These are phyloP conservation scores for Cystobasidiopsis lactophilus DNA, from an alignment of 768 basidiomycete genomes.

Conservation along the genomic window DNA sequence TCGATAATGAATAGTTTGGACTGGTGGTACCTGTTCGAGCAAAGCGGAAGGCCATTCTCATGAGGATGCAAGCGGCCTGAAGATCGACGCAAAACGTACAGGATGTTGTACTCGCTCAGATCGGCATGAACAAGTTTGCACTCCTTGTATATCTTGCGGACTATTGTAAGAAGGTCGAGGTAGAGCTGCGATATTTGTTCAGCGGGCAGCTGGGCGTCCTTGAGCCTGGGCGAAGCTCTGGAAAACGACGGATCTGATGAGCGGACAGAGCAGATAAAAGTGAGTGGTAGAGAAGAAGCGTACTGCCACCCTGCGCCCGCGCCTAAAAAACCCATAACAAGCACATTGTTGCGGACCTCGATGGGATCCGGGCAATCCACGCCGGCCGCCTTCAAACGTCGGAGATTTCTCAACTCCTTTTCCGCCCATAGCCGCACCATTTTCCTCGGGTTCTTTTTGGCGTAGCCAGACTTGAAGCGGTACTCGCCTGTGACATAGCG, in stretches of 20 bases:
- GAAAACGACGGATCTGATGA: no score
- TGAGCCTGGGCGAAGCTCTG: conserved; percentile 81
- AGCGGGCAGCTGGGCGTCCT: conserved; percentile 50
- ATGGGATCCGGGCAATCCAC: conserved; percentile 68
- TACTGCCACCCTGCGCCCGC: conserved; percentile 56
- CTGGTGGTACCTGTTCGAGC: conserved; percentile 24
- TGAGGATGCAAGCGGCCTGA: not conserved
- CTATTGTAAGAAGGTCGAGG: conserved; percentile 48
- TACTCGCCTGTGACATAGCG: conserved; percentile 88
- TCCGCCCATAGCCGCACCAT: conserved; percentile 99
- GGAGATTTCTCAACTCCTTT: conserved; percentile 93
- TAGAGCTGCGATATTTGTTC: conserved; percentile 43
- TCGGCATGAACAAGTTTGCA: conserved; percentile 96
- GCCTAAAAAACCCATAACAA: conserved; percentile 87
- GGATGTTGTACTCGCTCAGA: conserved; percentile 91
- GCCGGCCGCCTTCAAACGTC: conserved; percentile 58
- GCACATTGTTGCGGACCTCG: conserved; percentile 86
- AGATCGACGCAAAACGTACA: conserved; percentile 38
- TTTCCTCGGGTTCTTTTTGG: conserved; percentile 76
- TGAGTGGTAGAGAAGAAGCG: not conserved
- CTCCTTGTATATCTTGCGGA: conserved; percentile 64
- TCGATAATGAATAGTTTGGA: conserved; percentile 80
- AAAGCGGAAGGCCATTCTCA: not conserved
- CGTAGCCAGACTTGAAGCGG: conserved; percentile 64
- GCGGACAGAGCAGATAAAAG: not conserved